These are phyloP conservation scores for Neurospora sp. DNA, from an alignment of 495 filamentous ascomycete genomes.

Conservation along the genomic window DNA sequence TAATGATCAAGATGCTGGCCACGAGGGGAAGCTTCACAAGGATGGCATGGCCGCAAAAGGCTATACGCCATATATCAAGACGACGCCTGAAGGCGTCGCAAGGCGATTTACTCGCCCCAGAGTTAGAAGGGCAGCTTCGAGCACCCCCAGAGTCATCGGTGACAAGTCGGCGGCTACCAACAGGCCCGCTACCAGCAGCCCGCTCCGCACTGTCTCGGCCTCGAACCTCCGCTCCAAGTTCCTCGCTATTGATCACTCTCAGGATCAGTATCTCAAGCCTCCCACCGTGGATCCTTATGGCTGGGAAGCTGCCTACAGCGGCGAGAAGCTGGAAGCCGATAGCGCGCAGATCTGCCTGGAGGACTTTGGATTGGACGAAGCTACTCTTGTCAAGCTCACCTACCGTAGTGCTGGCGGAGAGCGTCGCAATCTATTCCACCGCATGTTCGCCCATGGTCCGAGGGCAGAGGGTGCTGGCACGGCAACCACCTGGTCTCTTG, in stretches of 20 bases:
- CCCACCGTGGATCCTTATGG: slow-evolving; percentile 33
- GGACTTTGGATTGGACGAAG: slow-evolving; percentile 1
- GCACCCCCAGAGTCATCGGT: slow-evolving; percentile 1
- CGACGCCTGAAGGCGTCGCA: slow-evolving; percentile 10
- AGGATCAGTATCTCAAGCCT: slow-evolving; percentile 10
- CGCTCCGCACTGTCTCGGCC: slow-evolving; percentile 27
- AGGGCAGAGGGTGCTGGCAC: not conserved
- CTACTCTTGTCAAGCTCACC: not conserved
- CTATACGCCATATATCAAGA: slow-evolving; percentile 13
- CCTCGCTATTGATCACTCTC: not conserved
- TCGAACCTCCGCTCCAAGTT: slow-evolving; percentile 32
- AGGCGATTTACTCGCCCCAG: slow-evolving; percentile 21
- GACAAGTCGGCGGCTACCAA: slow-evolving; percentile 8
- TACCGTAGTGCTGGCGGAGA: slow-evolving; percentile 22
- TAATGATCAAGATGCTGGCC: slow-evolving; percentile 18
- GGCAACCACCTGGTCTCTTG: not conserved
- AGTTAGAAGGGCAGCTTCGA: slow-evolving; percentile 10
- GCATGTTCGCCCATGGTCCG: slow-evolving; percentile 28
- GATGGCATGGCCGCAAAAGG: slow-evolving; percentile 46
- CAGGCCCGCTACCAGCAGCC: not conserved
- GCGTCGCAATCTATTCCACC: slow-evolving; percentile 31
- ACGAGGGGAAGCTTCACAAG: slow-evolving; percentile 24
- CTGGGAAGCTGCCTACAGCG: slow-evolving; percentile 30
- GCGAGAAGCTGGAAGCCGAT: slow-evolving; percentile 22
- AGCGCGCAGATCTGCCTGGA: slow-evolving; percentile 6